A percentile compares a stretch with the other conserved stretches of the same genome.
These are phyloP conservation scores for Diaporthe citri DNA, from an alignment of 2,329 filamentous ascomycete genomes.

Conservation along the genomic window DNA sequence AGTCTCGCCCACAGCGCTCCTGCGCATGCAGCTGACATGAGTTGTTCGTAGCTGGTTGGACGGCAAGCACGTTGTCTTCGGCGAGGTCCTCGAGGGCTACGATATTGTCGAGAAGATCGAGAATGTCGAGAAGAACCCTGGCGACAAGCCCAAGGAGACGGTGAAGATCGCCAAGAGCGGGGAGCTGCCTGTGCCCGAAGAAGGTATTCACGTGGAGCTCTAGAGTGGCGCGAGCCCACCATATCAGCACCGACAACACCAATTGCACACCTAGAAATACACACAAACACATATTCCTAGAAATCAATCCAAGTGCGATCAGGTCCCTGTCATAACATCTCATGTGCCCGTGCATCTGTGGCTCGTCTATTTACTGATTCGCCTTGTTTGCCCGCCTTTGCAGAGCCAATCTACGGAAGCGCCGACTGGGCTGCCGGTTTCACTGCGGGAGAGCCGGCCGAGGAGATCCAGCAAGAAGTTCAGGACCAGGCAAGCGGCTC, in stretches of 20 bases:
- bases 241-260: conserved; percentile 41
- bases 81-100: conserved; percentile 89
- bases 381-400: conserved; percentile 45
- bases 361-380: conserved; percentile 48
- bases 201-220: conserved; percentile 95
- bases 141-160: conserved; percentile 76
- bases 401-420: conserved; percentile 50
- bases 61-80: conserved; percentile 87
- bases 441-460: conserved; percentile 48
- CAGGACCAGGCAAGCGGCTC: conserved; percentile 10
- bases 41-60: conserved; percentile 76
- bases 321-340: conserved; percentile 15
- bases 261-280: conserved; percentile 28
- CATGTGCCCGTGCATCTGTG: conserved; percentile 38
- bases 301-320: conserved; percentile 32
- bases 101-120: conserved; percentile 85
- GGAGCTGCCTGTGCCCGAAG: conserved; percentile 83
- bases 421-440: conserved; percentile 54
- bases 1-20: not conserved
- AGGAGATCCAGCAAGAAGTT: conserved; percentile 38
- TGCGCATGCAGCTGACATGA: conserved; percentile 30
- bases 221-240: conserved; percentile 63
- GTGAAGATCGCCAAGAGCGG: conserved; percentile 88
- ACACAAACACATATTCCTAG: conserved; percentile 35
- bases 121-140: conserved; percentile 72